Conservation (phyloP, 2,329 filamentous ascomycete genomes). For the Monilinia polystroma region DNA sequence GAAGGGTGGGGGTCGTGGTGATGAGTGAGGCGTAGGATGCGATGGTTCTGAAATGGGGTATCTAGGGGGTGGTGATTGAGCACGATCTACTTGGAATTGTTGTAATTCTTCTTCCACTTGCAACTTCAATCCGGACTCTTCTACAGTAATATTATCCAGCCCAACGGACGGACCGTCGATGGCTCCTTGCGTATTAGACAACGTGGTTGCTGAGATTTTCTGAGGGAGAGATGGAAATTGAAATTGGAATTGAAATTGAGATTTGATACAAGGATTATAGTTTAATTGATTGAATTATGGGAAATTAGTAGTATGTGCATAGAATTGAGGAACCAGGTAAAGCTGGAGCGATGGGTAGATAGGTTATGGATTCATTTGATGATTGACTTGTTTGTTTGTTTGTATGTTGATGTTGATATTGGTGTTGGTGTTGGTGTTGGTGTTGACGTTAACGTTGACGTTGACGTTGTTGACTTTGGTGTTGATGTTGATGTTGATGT, state of each 20-base stretch:
- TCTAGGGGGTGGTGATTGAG: conserved; percentile 56
- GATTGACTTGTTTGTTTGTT: too few relatives aligned
- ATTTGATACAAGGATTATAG: conserved; percentile 23
- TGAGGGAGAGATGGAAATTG: conserved; percentile 15
- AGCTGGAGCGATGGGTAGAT: not conserved
- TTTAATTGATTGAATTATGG: conserved; percentile 19
- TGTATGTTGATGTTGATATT: not conserved
- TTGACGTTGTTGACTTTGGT: too few relatives aligned
- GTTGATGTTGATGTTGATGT: too few relatives aligned
- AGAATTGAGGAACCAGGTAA: not conserved
- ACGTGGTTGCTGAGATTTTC: conserved; percentile 44
- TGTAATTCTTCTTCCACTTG: conserved; percentile 36
- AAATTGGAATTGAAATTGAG: conserved; percentile 22
- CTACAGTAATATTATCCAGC: conserved; percentile 35
- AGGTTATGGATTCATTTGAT: not conserved
- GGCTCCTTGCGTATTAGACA: conserved; percentile 49
- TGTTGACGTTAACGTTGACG: too few relatives aligned
- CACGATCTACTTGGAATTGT: conserved; percentile 33
- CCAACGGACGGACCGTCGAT: conserved; percentile 48
- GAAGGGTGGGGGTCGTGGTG: conserved; percentile 56
- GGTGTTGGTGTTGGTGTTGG: not conserved
- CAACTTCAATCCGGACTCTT: conserved; percentile 38
- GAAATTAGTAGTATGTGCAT: conserved; percentile 21
- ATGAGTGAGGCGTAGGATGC: conserved; percentile 46
- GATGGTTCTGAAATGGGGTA: conserved; percentile 56